Evolutionary conservation across 2,329 filamentous ascomycete genomes (phyloP), one percentile per base, ranked within the genome.

Genomic region (Venturia effusa): DNA sequence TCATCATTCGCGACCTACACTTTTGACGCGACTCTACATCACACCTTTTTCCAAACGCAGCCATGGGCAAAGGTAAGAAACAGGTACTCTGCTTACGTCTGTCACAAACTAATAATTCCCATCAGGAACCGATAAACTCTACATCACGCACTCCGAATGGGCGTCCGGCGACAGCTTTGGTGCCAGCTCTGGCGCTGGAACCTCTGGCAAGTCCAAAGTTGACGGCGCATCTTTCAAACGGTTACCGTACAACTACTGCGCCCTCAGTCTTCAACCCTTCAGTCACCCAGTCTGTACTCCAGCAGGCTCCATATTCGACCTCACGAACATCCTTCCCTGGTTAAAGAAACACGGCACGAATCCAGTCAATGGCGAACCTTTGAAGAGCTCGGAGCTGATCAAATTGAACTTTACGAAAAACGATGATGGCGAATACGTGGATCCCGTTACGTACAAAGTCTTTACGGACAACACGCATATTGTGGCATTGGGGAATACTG

Each of bases 401-500:
- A 91, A 92, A 71, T 84, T 99, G 67, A 88, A 92, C 73, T 96
- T 97, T 75, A 84, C 90, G 66, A 92, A 93, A 74, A 99, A 97
- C 74, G 89, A 92, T 62, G 88, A 92, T 66, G 89, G 85, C 62
- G 94, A 97, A 70, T 89, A 94, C 71, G 90, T 97, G 67, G 94
- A 99, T 71, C 95, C 94, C 0, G 93, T 99, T 59, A 97, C 92
- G 0, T 97, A 90, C 81, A 99, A 99, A 75, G 89, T 96, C 51
- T 91, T 99, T 71, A 99, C 94, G 59, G 92, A 99, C 74, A 97
- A 97, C 75, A 97, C 94, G 4, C 94, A 97, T 75, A 90, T 99
- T 65, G 90, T 97, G 57, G 93, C 92, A 19, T 81, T 99, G 67
- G 83, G 86, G 64, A 88, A 82, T 64, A 93, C 92, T 65, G 93